These are phyloP conservation scores for Elsinoe arachidis DNA, from an alignment of 2,329 filamentous ascomycete species.

Conservation along the genomic window DNA sequence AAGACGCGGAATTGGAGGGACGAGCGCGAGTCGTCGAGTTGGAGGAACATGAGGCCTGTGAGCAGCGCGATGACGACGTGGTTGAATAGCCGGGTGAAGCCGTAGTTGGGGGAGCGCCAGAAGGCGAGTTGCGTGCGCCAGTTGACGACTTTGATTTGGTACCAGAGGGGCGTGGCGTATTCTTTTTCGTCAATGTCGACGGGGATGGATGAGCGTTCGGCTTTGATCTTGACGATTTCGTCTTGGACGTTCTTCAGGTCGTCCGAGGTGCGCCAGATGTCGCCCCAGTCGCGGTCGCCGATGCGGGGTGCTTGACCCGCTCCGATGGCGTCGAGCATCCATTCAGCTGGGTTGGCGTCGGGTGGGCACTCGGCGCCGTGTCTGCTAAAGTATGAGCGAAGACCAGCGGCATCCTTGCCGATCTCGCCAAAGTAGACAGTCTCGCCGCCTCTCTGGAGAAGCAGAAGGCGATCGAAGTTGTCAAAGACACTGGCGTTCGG, in stretches of 20 bases:
- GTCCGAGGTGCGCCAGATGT: slow-evolving; percentile 66
- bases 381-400: slow-evolving; percentile 44
- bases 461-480: slow-evolving; percentile 37
- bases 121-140: slow-evolving; percentile 66
- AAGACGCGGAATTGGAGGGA: slow-evolving; percentile 82
- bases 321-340: slow-evolving; percentile 78
- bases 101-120: slow-evolving; percentile 82
- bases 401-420: slow-evolving; percentile 33
- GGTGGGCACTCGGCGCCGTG: slow-evolving; percentile 48
- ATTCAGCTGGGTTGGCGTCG: slow-evolving; percentile 55
- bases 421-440: slow-evolving; percentile 43
- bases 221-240: slow-evolving; percentile 59
- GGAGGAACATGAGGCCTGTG: slow-evolving; percentile 70
- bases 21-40: slow-evolving; percentile 64
- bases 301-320: slow-evolving; percentile 64
- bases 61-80: slow-evolving; percentile 70
- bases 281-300: slow-evolving; percentile 68
- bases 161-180: slow-evolving; percentile 69
- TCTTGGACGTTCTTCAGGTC: slow-evolving; percentile 60
- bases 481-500: slow-evolving; percentile 35
- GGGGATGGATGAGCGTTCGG: slow-evolving; percentile 42
- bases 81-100: slow-evolving; percentile 79
- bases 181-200: slow-evolving; percentile 54
- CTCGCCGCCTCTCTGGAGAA: slow-evolving; percentile 36
- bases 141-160: slow-evolving; percentile 70